Evolutionary conservation across 169 alveolate species (phyloP), one percentile per base, ranked within the genome.

Genomic region (Eimeria praecox): DNA sequence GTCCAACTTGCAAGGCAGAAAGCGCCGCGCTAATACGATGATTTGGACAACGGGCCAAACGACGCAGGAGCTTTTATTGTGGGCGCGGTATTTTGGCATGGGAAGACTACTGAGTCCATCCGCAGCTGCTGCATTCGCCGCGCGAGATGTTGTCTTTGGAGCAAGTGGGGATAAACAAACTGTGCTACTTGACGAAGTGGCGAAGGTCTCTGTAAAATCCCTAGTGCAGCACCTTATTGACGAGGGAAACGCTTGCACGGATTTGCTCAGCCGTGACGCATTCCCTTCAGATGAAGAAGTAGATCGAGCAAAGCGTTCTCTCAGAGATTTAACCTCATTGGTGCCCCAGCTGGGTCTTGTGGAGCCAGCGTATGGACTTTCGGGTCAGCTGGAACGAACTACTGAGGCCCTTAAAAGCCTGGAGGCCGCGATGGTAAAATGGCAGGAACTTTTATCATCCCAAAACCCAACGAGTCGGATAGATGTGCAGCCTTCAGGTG

Each of bases 121-220:
- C 16, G 87, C 87, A 77, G 87, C 62, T 3, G 40, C 62, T 77
- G 87, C 87, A 33, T 27, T 77, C 22, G 62, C 24, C 16, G 56
- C 87, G 6, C 59, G 62, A 24, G 87, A 77, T 77, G 20, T 42
- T 77, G 59, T 77, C 35, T 27, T 77, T 3, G 87, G 87, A 42
- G n/a, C n/a, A n/a, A n/a, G n/a, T n/a, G n/a, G n/a, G n/a, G 9
- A 2, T 2, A n/a, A 14, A 3, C 22, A 16, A 27, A 27, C 4
- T 10, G n/a, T 0, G 42, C 40, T 10, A 40, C 22, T 77, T 44
- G 20, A 40, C 56, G 62, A n/a, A 0, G 30, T 20, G 38, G 27
- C 12, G 10, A 18, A 44, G 33, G 1, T 6, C 22, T 2, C 59
- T 27, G 4, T 77, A 77, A 9, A 20, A 9, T 18, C 27, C 27